These are phyloP conservation scores for Saprolegnia parasitica DNA, from an alignment of 352 stramenopile species.

Conservation along the genomic window DNA sequence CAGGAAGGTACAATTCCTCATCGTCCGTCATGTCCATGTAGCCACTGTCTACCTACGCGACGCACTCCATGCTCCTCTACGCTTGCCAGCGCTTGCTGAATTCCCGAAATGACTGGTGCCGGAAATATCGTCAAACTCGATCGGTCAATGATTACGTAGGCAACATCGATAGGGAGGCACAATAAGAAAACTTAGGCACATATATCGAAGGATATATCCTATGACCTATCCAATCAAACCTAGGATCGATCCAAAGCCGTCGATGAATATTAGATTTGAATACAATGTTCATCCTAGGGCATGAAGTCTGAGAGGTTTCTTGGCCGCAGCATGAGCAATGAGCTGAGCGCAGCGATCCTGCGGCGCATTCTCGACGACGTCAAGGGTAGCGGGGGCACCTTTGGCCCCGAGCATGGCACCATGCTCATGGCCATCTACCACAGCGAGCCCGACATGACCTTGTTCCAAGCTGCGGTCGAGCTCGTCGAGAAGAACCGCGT, in stretches of 20 bases:
- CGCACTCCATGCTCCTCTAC: too few species aligned
- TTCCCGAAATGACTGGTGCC: too few species aligned
- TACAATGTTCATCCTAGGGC: background rate
- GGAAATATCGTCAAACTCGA: too few species aligned
- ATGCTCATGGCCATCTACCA: conserved; percentile 17
- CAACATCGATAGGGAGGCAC: background rate
- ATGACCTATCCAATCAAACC: too few species aligned
- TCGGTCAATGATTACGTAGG: too few species aligned
- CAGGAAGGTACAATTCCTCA: conserved; percentile 26
- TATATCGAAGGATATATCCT: too few species aligned
- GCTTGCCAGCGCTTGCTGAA: too few species aligned
- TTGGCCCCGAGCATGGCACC: conserved; percentile 16
- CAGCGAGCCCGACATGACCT: conserved; percentile 19
- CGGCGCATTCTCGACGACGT: conserved; percentile 13
- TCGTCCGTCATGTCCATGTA: conserved; percentile 3
- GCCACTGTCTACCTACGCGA: too few species aligned
- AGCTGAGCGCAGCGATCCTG: conserved; percentile 27
- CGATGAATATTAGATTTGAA: background rate
- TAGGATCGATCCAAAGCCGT: background rate
- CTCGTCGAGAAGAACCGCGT: conserved; percentile 15
- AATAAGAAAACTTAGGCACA: conserved; percentile 2
- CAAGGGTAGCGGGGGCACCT: conserved; percentile 16
- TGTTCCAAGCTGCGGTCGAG: conserved; percentile 23
- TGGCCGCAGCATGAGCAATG: conserved; percentile 23
- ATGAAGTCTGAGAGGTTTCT: background rate